Evolutionary conservation across 2,329 filamentous ascomycete species (phyloP), one percentile per base, ranked within the genome.

Genomic region (Metarhizium album): DNA sequence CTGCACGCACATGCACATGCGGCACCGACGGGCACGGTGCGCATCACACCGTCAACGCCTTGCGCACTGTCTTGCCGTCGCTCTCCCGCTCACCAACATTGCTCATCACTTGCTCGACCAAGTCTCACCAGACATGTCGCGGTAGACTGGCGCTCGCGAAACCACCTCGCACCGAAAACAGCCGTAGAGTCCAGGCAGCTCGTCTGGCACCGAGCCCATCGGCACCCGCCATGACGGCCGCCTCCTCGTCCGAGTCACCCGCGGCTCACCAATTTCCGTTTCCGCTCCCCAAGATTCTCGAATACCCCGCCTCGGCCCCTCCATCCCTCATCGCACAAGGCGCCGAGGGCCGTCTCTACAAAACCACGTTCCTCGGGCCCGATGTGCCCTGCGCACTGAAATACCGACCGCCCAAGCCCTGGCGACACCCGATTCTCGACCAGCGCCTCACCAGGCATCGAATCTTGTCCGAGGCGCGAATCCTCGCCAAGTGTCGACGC

Each of bases 341-440:
- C 70, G 93, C 93, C 64, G 93, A 98, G 79, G 90, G 88, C 53
- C 88, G 91, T 57, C 81, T 98, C 64, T 97, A 94, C 80, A 84
- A 83, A 67, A 91, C 88, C 18, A 83, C 80, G 50, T 94, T 88
- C 70, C 83, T 96, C 50, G 66, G 77, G 1, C 78, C 86, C 38
- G 66, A 74, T 51, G 74, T 80, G 9, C 80, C 85, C 14, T 86
- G 83, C 64, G 88, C 91, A 1, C 80, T 97, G 55, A 98, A 98
- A 72, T 83, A 94, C 75, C 87, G 93, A 1, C 90, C 91, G 0
- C 76, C 83, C 24, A 98, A 98, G 71, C 81, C 87, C 24, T 98
- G 95, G 78, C 82, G 93, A 20, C 93, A 98, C 69, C 87, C 90
- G 4, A 80, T 79, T 20, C 88, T 98, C 62, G 93, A 98, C 69